phyloP scores from a whole-genome alignment of 805 yeast genomes.

The Barnettozyma salicaria region DNA sequence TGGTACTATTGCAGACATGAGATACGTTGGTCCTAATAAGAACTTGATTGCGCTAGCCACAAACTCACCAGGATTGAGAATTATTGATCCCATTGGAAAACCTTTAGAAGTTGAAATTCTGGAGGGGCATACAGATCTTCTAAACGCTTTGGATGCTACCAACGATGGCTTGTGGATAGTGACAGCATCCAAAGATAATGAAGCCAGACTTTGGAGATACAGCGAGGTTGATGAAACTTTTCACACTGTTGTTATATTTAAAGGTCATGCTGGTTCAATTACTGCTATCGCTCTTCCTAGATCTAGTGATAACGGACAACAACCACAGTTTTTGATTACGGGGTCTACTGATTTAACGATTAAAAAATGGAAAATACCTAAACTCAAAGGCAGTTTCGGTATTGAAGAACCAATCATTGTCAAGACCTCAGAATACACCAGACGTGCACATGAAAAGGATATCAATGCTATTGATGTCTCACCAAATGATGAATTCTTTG shows the following conservation, averaged over 20 bases:
- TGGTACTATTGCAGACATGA: conserved; percentile 90
- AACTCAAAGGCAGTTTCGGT: conserved; percentile 47
- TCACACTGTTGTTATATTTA: conserved; percentile 51
- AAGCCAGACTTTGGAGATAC: conserved; percentile 78
- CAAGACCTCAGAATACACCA: conserved; percentile 72
- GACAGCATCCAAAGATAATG: conserved; percentile 85
- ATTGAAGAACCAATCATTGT: conserved; percentile 30
- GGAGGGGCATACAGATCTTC: conserved; percentile 81
- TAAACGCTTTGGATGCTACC: conserved; percentile 74
- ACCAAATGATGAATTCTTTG: conserved; percentile 84
- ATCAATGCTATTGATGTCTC: conserved; percentile 84
- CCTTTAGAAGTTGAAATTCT: conserved; percentile 58
- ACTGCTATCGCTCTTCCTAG: conserved; percentile 72
- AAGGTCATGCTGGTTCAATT: conserved; percentile 84
- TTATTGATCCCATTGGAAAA: conserved; percentile 53
- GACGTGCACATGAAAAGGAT: conserved; percentile 96
- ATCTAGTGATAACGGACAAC: conserved; percentile 18
- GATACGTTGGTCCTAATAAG: conserved; percentile 59
- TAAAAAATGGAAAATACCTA: conserved; percentile 78
- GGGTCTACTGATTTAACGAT: conserved; percentile 87
- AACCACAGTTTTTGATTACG: conserved; percentile 70
- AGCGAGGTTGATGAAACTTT: conserved; percentile 38
- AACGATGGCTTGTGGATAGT: conserved; percentile 85
- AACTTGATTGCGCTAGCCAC: conserved; percentile 78
- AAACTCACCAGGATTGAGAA: conserved; percentile 81